Evolutionary conservation across 768 basidiomycete species (phyloP).

Genomic region (Cystofilobasidium macerans): DNA sequence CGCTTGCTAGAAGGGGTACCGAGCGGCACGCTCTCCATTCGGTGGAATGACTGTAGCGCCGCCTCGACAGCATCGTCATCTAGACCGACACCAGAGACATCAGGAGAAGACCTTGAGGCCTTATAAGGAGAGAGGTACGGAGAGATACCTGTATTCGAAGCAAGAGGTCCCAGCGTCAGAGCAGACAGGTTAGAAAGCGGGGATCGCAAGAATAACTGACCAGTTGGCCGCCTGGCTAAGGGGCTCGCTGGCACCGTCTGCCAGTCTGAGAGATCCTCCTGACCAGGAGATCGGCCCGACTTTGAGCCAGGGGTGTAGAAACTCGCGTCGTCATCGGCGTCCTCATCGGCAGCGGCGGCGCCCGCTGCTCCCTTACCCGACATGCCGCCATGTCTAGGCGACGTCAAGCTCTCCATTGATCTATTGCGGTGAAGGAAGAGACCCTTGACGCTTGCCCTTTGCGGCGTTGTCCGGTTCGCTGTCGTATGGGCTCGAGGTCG

Average conservation of each 20-base stretch:
- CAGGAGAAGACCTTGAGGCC: constrained; percentile 1
- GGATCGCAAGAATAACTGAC: too few species aligned
- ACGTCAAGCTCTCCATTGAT: neutral
- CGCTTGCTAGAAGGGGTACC: constrained; percentile 8
- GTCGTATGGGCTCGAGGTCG: neutral
- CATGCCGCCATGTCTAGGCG: neutral
- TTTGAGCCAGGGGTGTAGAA: neutral
- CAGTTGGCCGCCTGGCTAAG: neutral
- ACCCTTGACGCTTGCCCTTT: neutral
- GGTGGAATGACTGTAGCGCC: constrained; percentile 10
- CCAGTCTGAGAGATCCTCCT: neutral
- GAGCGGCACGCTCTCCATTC: neutral
- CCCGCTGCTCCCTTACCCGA: neutral
- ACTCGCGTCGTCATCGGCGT: neutral
- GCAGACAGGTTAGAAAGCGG: too few species aligned
- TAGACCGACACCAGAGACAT: neutral
- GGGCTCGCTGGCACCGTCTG: neutral
- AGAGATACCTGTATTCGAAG: neutral
- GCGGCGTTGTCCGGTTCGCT: neutral
- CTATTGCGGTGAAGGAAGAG: neutral
- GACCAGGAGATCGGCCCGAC: too few species aligned
- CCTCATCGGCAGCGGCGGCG: too few species aligned
- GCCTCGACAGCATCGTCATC: neutral
- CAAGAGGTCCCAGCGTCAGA: too few species aligned
- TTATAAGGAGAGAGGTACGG: constrained; percentile 5